phyloP scores from a whole-genome alignment of 2,329 filamentous ascomycete species.

The Pestalotiopsis sp. region DNA sequence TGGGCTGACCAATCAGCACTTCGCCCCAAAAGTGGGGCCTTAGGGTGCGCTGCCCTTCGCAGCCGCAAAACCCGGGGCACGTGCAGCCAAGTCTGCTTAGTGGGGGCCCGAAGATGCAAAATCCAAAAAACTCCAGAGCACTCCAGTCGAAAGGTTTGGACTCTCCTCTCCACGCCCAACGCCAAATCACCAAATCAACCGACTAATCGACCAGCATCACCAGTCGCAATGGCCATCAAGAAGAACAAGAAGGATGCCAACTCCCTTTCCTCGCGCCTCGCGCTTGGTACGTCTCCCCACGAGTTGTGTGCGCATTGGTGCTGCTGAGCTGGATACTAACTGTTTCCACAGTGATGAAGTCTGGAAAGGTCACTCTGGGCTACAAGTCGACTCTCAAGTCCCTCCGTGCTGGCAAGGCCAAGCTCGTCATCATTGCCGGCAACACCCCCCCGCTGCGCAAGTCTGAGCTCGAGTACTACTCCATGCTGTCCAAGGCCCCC shows the following conservation, averaged over 20 bases:
- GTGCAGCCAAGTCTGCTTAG: neutral
- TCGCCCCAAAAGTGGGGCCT: slow-evolving; percentile 4
- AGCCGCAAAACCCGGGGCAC: neutral
- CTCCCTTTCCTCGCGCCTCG: slow-evolving; percentile 55
- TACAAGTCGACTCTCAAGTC: slow-evolving; percentile 89
- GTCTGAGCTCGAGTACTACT: slow-evolving; percentile 95
- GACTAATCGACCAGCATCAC: slow-evolving; percentile 30
- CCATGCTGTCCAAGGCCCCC: slow-evolving; percentile 88
- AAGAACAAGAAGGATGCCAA: slow-evolving; percentile 91
- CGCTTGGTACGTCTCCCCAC: slow-evolving; percentile 15
- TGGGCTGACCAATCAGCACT: slow-evolving; percentile 1
- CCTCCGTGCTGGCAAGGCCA: slow-evolving; percentile 94
- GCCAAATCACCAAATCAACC: slow-evolving; percentile 6
- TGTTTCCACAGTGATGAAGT: slow-evolving; percentile 40
- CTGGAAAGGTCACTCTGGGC: slow-evolving; percentile 78
- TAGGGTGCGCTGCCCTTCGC: slow-evolving; percentile 4
- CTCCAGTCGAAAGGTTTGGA: neutral
- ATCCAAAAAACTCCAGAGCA: neutral
- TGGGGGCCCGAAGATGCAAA: neutral
- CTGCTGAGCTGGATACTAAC: neutral
- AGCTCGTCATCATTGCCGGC: slow-evolving; percentile 75
- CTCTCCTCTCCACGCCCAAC: slow-evolving; percentile 2
- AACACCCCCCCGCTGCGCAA: slow-evolving; percentile 98
- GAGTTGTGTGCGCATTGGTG: neutral
- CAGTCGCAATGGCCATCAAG: slow-evolving; percentile 64